phyloP scores from a whole-genome alignment of 2,329 filamentous ascomycete species.

The Trichophyton equinum region DNA sequence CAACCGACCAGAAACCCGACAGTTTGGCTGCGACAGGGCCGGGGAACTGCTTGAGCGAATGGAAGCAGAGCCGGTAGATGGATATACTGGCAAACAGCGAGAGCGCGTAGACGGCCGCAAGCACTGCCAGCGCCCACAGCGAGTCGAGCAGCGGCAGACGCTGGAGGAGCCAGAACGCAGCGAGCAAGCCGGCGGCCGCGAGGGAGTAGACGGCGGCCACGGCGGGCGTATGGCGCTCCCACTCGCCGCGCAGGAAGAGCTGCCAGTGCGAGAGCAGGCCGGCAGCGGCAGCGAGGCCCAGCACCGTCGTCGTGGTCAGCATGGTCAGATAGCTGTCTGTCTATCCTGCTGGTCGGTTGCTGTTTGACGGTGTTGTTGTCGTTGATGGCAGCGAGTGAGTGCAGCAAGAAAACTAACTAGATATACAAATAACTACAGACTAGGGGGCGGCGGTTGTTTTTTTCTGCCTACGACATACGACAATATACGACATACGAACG shows the following conservation, averaged over 20 bases:
- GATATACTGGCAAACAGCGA: constrained; percentile 15
- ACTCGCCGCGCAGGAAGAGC: constrained; percentile 6
- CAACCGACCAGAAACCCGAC: constrained; percentile 15
- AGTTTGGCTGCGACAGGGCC: constrained; percentile 17
- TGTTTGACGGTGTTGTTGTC: neutral
- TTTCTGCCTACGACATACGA: too few species aligned
- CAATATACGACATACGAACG: too few species aligned
- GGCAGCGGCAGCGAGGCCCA: neutral
- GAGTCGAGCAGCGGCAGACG: neutral
- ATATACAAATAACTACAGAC: too few species aligned
- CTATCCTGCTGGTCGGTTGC: neutral
- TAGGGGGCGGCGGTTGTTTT: too few species aligned
- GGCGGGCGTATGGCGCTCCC: constrained; percentile 1
- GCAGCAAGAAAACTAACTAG: too few species aligned
- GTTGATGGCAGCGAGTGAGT: neutral
- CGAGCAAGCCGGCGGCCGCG: neutral
- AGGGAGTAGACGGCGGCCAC: neutral
- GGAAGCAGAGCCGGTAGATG: constrained; percentile 19
- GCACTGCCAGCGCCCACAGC: neutral
- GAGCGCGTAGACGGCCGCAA: neutral
- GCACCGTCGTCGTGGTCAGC: neutral
- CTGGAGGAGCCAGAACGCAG: neutral
- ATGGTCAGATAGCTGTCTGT: neutral
- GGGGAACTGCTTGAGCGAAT: constrained; percentile 18
- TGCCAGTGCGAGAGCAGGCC: constrained; percentile 4